Percentiles rank a stretch among this genome's conserved stretches.
These are phyloP conservation scores for Leucocoprinus leucothites DNA, from an alignment of 768 basidiomycete genomes.

Conservation along the genomic window DNA sequence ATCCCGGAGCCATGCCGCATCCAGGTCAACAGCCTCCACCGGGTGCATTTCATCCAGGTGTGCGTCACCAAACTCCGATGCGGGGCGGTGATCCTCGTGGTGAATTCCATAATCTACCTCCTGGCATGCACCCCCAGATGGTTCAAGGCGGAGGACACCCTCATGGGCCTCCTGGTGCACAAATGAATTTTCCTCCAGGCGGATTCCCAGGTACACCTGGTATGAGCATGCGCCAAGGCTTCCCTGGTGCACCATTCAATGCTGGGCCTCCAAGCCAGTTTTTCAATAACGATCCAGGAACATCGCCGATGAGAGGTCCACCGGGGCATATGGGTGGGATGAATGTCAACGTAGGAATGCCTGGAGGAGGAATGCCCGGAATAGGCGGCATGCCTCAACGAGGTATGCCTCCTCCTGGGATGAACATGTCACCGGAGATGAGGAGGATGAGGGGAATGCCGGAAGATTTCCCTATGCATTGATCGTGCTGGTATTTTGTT, in stretches of 20 bases:
- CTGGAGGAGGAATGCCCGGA: constrained; percentile 23
- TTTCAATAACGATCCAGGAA: constrained; percentile 12
- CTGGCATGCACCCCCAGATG: constrained; percentile 25
- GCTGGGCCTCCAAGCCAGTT: constrained; percentile 16
- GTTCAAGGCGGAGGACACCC: constrained; percentile 17
- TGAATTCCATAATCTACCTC: constrained; percentile 19
- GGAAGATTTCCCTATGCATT: constrained; percentile 29
- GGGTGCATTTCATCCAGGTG: constrained; percentile 13
- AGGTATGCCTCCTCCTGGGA: constrained; percentile 13
- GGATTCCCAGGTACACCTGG: constrained; percentile 26
- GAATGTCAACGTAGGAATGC: constrained; percentile 23
- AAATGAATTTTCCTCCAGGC: constrained; percentile 24
- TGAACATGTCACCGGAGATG: constrained; percentile 24
- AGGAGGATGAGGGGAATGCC: constrained; percentile 28
- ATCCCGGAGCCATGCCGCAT: constrained; percentile 20
- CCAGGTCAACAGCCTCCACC: constrained; percentile 18
- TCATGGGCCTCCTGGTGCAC: constrained; percentile 18
- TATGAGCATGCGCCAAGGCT: constrained; percentile 15
- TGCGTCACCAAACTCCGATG: constrained; percentile 31
- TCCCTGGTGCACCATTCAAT: constrained; percentile 23
- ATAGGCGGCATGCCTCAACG: constrained; percentile 24
- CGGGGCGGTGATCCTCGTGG: constrained; percentile 23
- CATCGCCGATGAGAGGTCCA: constrained; percentile 13
- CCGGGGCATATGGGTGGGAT: constrained; percentile 19
- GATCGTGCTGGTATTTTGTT: constrained; percentile 11